A percentile compares a stretch with the other conserved stretches of the same genome.
Conservation (phyloP, 2,329 filamentous ascomycete species). For the Cercospora sp. region DNA sequence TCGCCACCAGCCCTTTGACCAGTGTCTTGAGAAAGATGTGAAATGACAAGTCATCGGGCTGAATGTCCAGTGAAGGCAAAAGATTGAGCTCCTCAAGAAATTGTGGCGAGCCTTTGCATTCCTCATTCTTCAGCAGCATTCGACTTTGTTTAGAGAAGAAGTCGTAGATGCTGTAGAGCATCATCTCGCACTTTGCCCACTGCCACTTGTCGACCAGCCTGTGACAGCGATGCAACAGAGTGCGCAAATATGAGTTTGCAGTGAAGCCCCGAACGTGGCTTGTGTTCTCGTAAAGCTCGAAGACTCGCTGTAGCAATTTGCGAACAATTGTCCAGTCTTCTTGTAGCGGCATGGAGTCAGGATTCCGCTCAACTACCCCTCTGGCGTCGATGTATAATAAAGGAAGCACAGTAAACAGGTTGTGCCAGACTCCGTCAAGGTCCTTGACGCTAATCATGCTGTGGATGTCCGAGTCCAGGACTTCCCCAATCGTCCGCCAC, state of each 20-base stretch:
- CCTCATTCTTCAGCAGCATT: constrained; percentile 54
- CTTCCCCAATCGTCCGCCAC: constrained; percentile 46
- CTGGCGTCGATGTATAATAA: constrained; percentile 53
- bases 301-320: constrained; percentile 48
- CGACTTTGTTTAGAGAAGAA: constrained; percentile 59
- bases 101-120: constrained; percentile 51
- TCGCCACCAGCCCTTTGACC: constrained; percentile 50
- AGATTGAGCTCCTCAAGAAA: constrained; percentile 55
- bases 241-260: constrained; percentile 58
- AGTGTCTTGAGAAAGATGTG: constrained; percentile 61
- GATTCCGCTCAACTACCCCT: constrained; percentile 37
- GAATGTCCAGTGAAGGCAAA: constrained; percentile 47
- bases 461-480: constrained; percentile 32
- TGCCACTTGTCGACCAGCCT: constrained; percentile 56
- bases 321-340: constrained; percentile 56
- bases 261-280: constrained; percentile 43
- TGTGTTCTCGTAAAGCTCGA: constrained; percentile 50
- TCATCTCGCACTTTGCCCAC: constrained; percentile 57
- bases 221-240: constrained; percentile 54
- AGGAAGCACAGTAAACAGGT: constrained; percentile 56
- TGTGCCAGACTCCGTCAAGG: constrained; percentile 44
- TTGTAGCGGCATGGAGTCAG: constrained; percentile 40
- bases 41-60: constrained; percentile 55
- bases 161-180: constrained; percentile 57
- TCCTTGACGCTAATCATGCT: constrained; percentile 30